Evolutionary conservation across 805 yeast species (phyloP).

Genomic region (Monosporozyma siamensis): DNA sequence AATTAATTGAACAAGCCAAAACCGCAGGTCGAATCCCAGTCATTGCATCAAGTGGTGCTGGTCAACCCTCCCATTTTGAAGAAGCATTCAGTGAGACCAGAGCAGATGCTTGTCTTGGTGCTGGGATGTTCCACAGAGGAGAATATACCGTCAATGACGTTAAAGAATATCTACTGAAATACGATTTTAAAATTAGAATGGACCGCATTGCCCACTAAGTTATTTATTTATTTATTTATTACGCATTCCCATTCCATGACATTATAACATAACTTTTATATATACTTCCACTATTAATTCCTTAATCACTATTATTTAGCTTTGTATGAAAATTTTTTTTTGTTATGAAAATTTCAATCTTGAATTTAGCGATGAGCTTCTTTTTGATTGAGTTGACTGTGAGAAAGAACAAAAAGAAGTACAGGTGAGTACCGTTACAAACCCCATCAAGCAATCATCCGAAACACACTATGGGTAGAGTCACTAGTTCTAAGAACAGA

Average conservation of each 20-base stretch:
- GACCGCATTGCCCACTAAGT: slow-evolving; percentile 29
- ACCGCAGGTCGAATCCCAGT: slow-evolving; percentile 77
- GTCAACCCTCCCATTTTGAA: slow-evolving; percentile 80
- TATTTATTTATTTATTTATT: too few relatives aligned
- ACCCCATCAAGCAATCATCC: neutral
- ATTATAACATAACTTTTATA: too few relatives aligned
- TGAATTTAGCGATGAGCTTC: slow-evolving; percentile 3
- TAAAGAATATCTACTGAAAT: slow-evolving; percentile 50
- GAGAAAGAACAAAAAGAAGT: too few relatives aligned
- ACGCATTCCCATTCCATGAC: too few relatives aligned
- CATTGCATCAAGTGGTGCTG: slow-evolving; percentile 97
- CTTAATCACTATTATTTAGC: neutral
- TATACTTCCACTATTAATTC: too few relatives aligned
- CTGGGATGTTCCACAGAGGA: slow-evolving; percentile 96
- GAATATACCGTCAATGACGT: slow-evolving; percentile 85
- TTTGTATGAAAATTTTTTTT: neutral
- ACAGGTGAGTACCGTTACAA: too few relatives aligned
- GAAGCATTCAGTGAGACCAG: slow-evolving; percentile 76
- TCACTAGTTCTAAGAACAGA: slow-evolving; percentile 41
- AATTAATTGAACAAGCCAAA: slow-evolving; percentile 71
- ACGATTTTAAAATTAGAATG: slow-evolving; percentile 67
- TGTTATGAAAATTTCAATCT: neutral
- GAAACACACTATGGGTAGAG: slow-evolving; percentile 52
- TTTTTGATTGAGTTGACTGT: too few relatives aligned
- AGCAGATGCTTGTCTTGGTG: slow-evolving; percentile 96